Evolutionary conservation across 2,329 filamentous ascomycete species (phyloP), one percentile per base, ranked within the genome.

Genomic region (Fusarium sp.): DNA sequence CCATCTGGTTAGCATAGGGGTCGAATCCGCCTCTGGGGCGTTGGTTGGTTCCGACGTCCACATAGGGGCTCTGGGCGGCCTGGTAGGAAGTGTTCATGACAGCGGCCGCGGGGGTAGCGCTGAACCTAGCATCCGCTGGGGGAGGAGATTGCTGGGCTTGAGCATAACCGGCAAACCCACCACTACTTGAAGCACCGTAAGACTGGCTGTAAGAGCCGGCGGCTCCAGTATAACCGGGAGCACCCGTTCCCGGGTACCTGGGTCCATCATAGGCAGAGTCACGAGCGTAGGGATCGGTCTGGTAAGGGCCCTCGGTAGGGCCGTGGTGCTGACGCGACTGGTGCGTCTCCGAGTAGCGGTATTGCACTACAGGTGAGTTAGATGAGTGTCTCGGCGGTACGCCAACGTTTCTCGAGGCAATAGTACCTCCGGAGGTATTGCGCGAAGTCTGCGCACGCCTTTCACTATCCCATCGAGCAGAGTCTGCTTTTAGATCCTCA

Each of bases 401-500:
- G 77, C 78, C 81, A 76, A 80, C 79, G 77, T 83, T 82, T 83
- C 83, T 84, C 77, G 83, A 85, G 81, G 82, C 78, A 77, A 79
- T 82, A 82, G 83, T 88, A 89, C 86, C 86, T 88, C 86, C 85
- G 78, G 82, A 78, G 75, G 82, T 80, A 72, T 81, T 84, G 77
- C 84, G 84, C 77, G 81, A 83, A 71, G 82, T 85, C 78, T 85
- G 85, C 74, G 84, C 84, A 76, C 86, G 84, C 77, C 86, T 84
- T 79, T 89, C 87, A 77, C 84, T 84, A 73, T 89, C 86, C 87
- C 87, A 89, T 65, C 86, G 84, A 66, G 86, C 84, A 69, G 87
- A 89, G 77, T 89, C 87, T 77, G 84, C 85, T 74, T 89, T 89
- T 60, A 89, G 79, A 71, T 89, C 86, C 76, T 87, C 86, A 54